A percentile compares a stretch with the other conserved stretches of the same genome.
These are phyloP conservation scores for Cutaneotrichosporon cavernicola DNA, from an alignment of 1,284 basidiomycete genomes.

Conservation along the genomic window DNA sequence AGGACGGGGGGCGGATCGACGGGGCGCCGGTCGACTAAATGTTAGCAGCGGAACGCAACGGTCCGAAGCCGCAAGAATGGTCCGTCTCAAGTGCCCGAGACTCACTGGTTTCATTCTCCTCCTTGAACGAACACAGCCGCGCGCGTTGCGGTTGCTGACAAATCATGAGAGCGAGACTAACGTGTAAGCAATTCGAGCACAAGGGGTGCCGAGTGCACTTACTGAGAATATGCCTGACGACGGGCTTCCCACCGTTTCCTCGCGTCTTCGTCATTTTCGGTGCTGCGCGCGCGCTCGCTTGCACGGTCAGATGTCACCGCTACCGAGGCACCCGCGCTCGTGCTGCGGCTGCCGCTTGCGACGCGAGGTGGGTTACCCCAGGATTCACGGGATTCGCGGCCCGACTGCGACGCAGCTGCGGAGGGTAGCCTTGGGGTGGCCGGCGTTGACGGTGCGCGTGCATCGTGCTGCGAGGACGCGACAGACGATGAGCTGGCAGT, in stretches of 20 bases:
- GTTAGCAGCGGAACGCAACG: neutral
- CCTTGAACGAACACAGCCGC: slow-evolving; percentile 53
- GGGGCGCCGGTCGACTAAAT: slow-evolving; percentile 49
- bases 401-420: neutral
- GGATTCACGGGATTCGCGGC: neutral
- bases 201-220: neutral
- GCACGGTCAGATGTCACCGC: neutral
- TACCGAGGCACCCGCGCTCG: neutral
- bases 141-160: slow-evolving; percentile 53
- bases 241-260: slow-evolving; percentile 14
- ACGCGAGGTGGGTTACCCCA: slow-evolving; percentile 7
- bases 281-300: slow-evolving; percentile 5
- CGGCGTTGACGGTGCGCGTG: slow-evolving; percentile 3
- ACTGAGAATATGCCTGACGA: slow-evolving; percentile 12
- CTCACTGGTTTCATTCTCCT: slow-evolving; percentile 55
- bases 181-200: neutral
- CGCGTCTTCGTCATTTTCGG: slow-evolving; percentile 15
- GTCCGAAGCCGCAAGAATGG: neutral
- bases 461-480: slow-evolving; percentile 3
- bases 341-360: slow-evolving; percentile 4
- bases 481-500: slow-evolving; percentile 2
- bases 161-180: slow-evolving; percentile 32
- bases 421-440: neutral
- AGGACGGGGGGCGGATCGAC: slow-evolving; percentile 54
- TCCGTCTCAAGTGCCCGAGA: slow-evolving; percentile 11